Percentiles rank a stretch among this genome's conserved stretches.
Conservation (phyloP, 1,284 basidiomycete genomes). For the Malassezia sp. region DNA sequence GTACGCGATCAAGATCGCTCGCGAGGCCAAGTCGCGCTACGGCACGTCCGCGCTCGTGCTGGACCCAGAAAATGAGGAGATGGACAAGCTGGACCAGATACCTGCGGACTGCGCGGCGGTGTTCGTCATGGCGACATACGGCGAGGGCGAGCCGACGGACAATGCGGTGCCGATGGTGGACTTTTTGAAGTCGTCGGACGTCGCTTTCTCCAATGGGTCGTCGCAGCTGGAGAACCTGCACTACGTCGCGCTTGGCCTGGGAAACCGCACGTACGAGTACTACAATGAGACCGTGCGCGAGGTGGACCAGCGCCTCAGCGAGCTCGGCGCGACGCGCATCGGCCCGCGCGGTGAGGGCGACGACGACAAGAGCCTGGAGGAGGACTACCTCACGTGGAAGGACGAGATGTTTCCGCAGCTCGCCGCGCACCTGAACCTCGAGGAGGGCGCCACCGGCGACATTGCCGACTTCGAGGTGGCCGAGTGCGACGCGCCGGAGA, state of each 20-base stretch:
- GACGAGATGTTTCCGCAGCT: conserved; percentile 90
- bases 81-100: conserved; percentile 81
- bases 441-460: conserved; percentile 91
- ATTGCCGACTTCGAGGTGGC: conserved; percentile 86
- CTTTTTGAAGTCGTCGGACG: conserved; percentile 71
- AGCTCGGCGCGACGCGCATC: conserved; percentile 74
- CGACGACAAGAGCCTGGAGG: conserved; percentile 98
- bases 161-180: conserved; percentile 93
- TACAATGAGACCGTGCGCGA: conserved; percentile 80
- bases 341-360: conserved; percentile 90
- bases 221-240: conserved; percentile 74
- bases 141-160: conserved; percentile 96
- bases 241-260: conserved; percentile 88
- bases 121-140: conserved; percentile 96
- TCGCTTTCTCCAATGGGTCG: conserved; percentile 71
- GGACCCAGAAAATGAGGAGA: conserved; percentile 60
- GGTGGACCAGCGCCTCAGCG: conserved; percentile 62
- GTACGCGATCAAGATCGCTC: conserved; percentile 43
- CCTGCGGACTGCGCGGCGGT: conserved; percentile 74
- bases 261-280: conserved; percentile 69
- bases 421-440: conserved; percentile 66
- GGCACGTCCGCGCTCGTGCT: conserved; percentile 42
- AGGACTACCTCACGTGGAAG: conserved; percentile 99
- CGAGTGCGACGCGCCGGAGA: conserved; percentile 54
- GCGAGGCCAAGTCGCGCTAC: conserved; percentile 45